phyloP scores from a whole-genome alignment of 345 rosid genomes.

The Cochlearia excelsa region DNA sequence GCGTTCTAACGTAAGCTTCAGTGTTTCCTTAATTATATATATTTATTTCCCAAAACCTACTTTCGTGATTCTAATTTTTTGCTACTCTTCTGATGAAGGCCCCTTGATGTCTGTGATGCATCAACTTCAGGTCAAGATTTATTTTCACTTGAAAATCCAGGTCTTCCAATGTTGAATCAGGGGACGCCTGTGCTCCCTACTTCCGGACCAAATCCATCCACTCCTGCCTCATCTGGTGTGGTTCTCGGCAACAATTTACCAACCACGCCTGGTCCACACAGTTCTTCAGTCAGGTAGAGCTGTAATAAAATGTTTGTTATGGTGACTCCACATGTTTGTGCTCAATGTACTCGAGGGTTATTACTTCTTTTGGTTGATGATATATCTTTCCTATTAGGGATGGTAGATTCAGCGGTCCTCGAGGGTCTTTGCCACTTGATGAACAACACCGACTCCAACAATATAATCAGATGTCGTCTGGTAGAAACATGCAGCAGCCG shows the following conservation, averaged over 20 bases:
- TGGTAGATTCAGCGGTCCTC: slow-evolving; percentile 65
- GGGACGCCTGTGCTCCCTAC: slow-evolving; percentile 60
- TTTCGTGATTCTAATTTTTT: slow-evolving; percentile 21
- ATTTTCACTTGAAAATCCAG: slow-evolving; percentile 57
- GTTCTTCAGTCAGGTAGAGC: slow-evolving; percentile 43
- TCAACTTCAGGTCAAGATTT: slow-evolving; percentile 59
- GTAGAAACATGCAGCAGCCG: slow-evolving; percentile 70
- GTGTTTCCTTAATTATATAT: slow-evolving; percentile 18
- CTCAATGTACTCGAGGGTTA: not conserved
- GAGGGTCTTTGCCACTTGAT: slow-evolving; percentile 67
- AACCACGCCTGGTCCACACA: slow-evolving; percentile 58
- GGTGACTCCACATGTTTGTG: slow-evolving; percentile 20
- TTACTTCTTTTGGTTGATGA: slow-evolving; percentile 19
- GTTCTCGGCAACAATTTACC: slow-evolving; percentile 55
- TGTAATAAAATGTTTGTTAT: slow-evolving; percentile 20
- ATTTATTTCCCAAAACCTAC: slow-evolving; percentile 2
- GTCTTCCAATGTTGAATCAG: slow-evolving; percentile 60
- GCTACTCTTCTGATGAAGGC: slow-evolving; percentile 61
- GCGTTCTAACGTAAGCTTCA: slow-evolving; percentile 64
- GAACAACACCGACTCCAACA: slow-evolving; percentile 85
- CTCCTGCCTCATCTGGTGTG: slow-evolving; percentile 63
- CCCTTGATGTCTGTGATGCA: slow-evolving; percentile 83
- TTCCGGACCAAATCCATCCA: slow-evolving; percentile 61
- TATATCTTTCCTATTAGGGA: slow-evolving; percentile 49
- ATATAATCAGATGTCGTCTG: slow-evolving; percentile 58